phyloP scores from a whole-genome alignment of 305 asterid genomes.

The Solanum hybrid region DNA sequence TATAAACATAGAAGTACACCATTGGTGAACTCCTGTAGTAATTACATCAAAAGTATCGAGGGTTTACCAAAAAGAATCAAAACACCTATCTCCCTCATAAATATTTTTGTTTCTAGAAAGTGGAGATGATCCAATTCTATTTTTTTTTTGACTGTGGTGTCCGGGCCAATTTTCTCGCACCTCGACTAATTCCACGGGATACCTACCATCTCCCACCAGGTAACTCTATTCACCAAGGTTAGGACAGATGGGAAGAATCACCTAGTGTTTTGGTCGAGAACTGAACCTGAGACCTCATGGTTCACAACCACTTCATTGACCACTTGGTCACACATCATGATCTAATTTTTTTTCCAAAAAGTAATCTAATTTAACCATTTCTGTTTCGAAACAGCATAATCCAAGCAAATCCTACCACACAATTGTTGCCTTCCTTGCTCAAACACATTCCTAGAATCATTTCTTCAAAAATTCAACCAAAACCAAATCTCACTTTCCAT shows the following conservation, averaged over 20 bases:
- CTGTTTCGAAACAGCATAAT: neutral
- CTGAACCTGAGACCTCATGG: no score
- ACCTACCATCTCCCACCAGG: neutral
- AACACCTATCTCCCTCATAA: neutral
- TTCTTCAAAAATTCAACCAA: neutral
- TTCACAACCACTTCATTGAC: neutral
- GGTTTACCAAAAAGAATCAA: no score
- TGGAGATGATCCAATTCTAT: neutral
- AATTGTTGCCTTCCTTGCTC: neutral
- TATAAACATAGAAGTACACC: no score
- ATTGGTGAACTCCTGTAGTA: no score
- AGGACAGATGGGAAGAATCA: neutral
- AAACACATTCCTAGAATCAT: neutral
- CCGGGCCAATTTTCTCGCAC: neutral
- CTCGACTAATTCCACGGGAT: neutral
- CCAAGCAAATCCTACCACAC: neutral
- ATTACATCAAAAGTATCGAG: no score
- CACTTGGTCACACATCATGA: neutral
- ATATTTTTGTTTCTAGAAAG: neutral
- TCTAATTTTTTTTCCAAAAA: neutral
- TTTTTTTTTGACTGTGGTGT: neutral
- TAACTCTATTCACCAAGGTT: neutral
- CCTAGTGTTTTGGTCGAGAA: neutral
- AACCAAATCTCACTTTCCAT: neutral
- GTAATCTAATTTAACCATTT: neutral